Conservation (phyloP, 2,329 filamentous ascomycete genomes). For the Verticillium albo-atrum region DNA sequence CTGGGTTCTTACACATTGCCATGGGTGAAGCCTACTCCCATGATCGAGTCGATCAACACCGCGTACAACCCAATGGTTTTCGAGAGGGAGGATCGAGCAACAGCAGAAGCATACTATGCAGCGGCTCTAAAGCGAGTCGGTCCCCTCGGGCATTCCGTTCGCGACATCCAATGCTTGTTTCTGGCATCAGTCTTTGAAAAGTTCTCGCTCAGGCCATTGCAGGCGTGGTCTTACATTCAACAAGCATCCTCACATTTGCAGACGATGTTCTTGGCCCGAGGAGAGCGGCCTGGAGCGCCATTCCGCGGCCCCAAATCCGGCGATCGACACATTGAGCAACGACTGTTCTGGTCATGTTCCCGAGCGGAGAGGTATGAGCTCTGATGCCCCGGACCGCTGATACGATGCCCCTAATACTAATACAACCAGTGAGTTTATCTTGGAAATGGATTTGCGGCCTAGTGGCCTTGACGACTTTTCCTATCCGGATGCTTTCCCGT, state of each 20-base stretch:
- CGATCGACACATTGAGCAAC: slow-evolving; percentile 9
- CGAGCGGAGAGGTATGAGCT: slow-evolving; percentile 15
- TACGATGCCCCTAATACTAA: too few relatives aligned
- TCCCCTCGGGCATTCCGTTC: slow-evolving; percentile 12
- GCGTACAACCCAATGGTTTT: not conserved
- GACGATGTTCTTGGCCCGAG: slow-evolving; percentile 2
- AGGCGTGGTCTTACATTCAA: slow-evolving; percentile 16
- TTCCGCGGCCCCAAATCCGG: not conserved
- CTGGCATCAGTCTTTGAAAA: slow-evolving; percentile 17
- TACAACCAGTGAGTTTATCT: not conserved
- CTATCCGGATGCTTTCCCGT: slow-evolving; percentile 15
- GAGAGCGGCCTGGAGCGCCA: slow-evolving; percentile 1
- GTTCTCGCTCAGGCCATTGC: slow-evolving; percentile 13
- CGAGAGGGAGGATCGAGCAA: slow-evolving; percentile 1
- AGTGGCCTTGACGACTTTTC: slow-evolving; percentile 11
- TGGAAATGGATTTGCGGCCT: slow-evolving; percentile 2
- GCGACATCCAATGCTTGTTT: slow-evolving; percentile 20
- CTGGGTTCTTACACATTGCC: slow-evolving; percentile 2
- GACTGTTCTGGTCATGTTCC: slow-evolving; percentile 17
- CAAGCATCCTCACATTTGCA: slow-evolving; percentile 12
- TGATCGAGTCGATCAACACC: not conserved
- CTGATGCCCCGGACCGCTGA: too few relatives aligned
- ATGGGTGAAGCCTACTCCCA: not conserved
- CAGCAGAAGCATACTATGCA: slow-evolving; percentile 15
- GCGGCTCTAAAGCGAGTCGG: slow-evolving; percentile 17